Conservation (phyloP, 306 rosid species). For the Sindora glabra region DNA sequence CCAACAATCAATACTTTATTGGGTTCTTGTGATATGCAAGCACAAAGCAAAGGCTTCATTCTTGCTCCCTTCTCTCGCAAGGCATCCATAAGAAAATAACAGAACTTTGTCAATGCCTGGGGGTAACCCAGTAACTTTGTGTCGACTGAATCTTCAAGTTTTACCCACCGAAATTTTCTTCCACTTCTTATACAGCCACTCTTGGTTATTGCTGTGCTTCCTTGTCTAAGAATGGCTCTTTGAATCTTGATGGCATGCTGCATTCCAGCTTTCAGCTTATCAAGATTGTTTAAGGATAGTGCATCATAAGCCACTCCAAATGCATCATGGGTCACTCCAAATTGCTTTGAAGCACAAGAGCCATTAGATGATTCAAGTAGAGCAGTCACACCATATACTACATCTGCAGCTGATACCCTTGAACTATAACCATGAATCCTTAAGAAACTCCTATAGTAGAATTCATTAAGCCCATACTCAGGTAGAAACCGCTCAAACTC, state of each 20-base stretch:
- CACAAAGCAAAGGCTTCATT: constrained; percentile 94
- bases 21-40: constrained; percentile 82
- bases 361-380: constrained; percentile 86
- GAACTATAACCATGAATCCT: constrained; percentile 73
- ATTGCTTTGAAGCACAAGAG: constrained; percentile 76
- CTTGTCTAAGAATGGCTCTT: constrained; percentile 87
- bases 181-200: constrained; percentile 83
- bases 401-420: constrained; percentile 92
- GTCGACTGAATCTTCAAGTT: constrained; percentile 71
- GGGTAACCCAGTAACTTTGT: constrained; percentile 76
- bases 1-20: constrained; percentile 74
- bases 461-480: constrained; percentile 82
- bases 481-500: constrained; percentile 77
- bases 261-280: constrained; percentile 76
- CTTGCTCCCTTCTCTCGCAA: constrained; percentile 85
- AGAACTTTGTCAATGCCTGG: constrained; percentile 84
- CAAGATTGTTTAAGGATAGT: constrained; percentile 63
- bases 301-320: constrained; percentile 89
- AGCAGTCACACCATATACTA: constrained; percentile 94
- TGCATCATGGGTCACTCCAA: too few relatives aligned
- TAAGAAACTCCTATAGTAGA: constrained; percentile 78
- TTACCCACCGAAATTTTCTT: constrained; percentile 88
- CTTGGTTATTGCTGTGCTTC: constrained; percentile 79
- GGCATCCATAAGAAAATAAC: constrained; percentile 96
- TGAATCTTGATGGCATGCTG: constrained; percentile 82